Percentiles rank a stretch among this genome's conserved stretches.
phyloP scores from a whole-genome alignment of 2,329 filamentous ascomycete species.

The Diaporthe vexans region DNA sequence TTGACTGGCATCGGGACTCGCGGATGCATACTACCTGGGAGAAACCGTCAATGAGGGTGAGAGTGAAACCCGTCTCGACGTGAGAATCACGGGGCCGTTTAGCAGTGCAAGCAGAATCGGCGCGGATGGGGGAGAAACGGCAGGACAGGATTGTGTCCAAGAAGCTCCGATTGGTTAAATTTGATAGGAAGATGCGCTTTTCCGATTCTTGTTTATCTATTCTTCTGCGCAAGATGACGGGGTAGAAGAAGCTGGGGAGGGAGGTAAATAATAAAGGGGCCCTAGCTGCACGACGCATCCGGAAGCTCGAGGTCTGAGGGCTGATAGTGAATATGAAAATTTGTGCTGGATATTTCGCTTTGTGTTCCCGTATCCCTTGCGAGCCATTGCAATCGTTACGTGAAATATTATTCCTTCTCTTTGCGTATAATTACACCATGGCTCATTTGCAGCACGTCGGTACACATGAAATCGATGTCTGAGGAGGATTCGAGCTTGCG shows the following conservation, averaged over 20 bases:
- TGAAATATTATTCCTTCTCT: background rate
- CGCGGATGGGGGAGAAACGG: background rate
- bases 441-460: background rate
- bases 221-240: background rate
- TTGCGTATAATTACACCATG: background rate
- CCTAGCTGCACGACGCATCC: background rate
- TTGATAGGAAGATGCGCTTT: background rate
- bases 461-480: too few species aligned
- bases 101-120: background rate
- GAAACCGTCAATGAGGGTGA: constrained; percentile 45
- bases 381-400: background rate
- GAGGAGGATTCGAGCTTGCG: too few species aligned
- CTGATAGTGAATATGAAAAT: background rate
- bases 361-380: background rate
- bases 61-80: background rate
- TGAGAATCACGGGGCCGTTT: background rate
- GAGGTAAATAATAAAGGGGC: background rate
- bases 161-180: background rate
- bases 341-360: background rate
- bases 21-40: constrained; percentile 46
- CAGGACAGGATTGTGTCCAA: background rate
- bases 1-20: constrained; percentile 47
- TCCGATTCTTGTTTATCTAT: background rate
- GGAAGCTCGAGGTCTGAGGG: background rate
- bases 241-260: background rate